Evolutionary conservation across 2,329 filamentous ascomycete genomes (phyloP).

Genomic region (Mycosphaerella arachidis): DNA sequence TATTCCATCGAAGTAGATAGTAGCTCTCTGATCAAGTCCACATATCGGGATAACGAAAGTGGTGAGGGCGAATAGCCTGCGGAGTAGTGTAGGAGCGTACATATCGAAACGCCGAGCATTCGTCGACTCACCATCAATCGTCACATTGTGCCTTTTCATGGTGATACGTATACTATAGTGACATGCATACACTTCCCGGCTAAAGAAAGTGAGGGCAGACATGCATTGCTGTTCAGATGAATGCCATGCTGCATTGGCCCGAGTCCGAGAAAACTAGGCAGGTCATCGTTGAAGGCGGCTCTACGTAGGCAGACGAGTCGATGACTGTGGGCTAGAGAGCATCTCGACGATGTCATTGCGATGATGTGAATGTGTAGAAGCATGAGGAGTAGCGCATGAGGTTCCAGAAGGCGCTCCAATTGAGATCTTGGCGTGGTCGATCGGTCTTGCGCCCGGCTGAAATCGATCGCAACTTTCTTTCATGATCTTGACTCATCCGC

Average conservation of each 20-base stretch:
- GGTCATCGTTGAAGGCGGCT: too few relatives aligned
- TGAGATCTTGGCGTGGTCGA: background rate
- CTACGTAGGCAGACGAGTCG: background rate
- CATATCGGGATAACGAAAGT: background rate
- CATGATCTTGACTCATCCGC: background rate
- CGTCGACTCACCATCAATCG: background rate
- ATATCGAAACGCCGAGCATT: too few relatives aligned
- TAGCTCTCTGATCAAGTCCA: conserved; percentile 49
- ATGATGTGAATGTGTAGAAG: background rate
- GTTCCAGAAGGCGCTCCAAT: background rate
- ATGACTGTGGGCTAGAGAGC: background rate
- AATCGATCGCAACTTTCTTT: background rate
- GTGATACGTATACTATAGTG: background rate
- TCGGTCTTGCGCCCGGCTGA: background rate
- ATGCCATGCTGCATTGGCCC: too few relatives aligned
- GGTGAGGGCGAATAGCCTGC: background rate
- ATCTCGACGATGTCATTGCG: background rate
- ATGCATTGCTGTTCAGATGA: background rate
- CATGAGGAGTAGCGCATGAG: too few relatives aligned
- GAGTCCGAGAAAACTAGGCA: too few relatives aligned
- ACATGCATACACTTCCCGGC: background rate
- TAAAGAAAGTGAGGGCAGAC: background rate
- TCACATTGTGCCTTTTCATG: background rate
- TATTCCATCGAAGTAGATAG: conserved; percentile 42
- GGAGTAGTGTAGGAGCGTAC: background rate